Conservation (phyloP, 2,329 filamentous ascomycete genomes). For the Thielaviopsis punctulata region DNA sequence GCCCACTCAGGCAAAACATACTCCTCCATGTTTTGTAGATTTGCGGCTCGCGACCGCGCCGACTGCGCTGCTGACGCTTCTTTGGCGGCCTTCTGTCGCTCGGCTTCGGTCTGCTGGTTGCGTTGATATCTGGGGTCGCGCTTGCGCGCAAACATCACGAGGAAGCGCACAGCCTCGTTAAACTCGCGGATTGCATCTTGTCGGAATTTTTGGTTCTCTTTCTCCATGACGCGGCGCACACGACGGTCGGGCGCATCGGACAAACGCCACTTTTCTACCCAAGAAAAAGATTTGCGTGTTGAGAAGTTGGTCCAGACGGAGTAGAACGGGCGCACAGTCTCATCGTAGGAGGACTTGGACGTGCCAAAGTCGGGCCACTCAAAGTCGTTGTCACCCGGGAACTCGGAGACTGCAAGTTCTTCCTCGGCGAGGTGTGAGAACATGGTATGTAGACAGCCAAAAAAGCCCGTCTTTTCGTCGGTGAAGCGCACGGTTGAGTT, state of each 20-base stretch:
- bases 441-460: conserved; percentile 54
- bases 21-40: conserved; percentile 51
- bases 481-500: conserved; percentile 62
- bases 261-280: conserved; percentile 72
- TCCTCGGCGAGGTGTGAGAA: conserved; percentile 71
- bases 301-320: conserved; percentile 61
- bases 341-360: conserved; percentile 58
- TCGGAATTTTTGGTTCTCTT: conserved; percentile 73
- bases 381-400: conserved; percentile 38
- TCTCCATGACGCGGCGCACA: conserved; percentile 74
- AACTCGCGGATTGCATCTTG: conserved; percentile 76
- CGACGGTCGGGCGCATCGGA: conserved; percentile 78
- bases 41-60: conserved; percentile 62
- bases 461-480: conserved; percentile 71
- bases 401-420: conserved; percentile 52
- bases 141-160: conserved; percentile 80
- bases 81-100: conserved; percentile 62
- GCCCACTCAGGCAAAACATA: conserved; percentile 17
- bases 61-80: conserved; percentile 72
- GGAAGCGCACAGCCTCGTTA: conserved; percentile 75
- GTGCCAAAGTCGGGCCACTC: conserved; percentile 73
- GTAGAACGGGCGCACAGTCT: conserved; percentile 67
- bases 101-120: conserved; percentile 60
- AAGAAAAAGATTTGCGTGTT: conserved; percentile 72
- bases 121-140: conserved; percentile 71